Percentiles rank a stretch among this genome's conserved stretches.
Conservation (phyloP, 176 grass and related monocot genomes). For the Thinopyrum elongatum region DNA sequence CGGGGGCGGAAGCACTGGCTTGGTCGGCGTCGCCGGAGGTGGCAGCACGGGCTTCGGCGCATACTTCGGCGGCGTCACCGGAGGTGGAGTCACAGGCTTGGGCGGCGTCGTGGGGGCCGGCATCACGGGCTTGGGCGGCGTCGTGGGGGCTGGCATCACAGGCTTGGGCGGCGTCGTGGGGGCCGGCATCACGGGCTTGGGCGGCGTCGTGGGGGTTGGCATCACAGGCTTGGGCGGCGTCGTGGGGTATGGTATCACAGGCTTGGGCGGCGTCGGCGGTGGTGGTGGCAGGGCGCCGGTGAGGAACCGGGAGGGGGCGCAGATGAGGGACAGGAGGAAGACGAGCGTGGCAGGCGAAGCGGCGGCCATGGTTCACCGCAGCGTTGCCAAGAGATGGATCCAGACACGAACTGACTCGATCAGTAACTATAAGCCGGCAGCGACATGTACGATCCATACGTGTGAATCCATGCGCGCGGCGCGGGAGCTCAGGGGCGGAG, state of each 20-base stretch:
- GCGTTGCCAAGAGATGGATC: no score
- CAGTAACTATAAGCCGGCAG: not conserved
- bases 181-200: not conserved
- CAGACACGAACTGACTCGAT: not conserved
- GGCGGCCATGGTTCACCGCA: not conserved
- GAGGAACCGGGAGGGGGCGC: slow-evolving; percentile 5
- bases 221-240: not conserved
- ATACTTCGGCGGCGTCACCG: not conserved
- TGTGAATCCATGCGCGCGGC: not conserved
- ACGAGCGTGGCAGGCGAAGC: not conserved
- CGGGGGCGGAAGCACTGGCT: not conserved
- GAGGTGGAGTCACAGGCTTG: not conserved
- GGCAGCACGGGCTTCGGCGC: not conserved
- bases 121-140: not conserved
- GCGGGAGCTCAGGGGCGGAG: not conserved
- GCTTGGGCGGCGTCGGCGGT: not conserved
- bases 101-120: not conserved
- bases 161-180: not conserved
- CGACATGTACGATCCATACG: not conserved
- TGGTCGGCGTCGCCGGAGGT: not conserved
- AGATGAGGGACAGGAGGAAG: not conserved
- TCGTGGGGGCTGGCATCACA: not conserved
- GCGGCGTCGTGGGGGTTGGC: not conserved
- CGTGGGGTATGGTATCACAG: not conserved
- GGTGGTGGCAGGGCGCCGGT: not conserved